These are phyloP conservation scores for Xanthoconium stramineum DNA, from an alignment of 768 basidiomycete species.

Conservation along the genomic window DNA sequence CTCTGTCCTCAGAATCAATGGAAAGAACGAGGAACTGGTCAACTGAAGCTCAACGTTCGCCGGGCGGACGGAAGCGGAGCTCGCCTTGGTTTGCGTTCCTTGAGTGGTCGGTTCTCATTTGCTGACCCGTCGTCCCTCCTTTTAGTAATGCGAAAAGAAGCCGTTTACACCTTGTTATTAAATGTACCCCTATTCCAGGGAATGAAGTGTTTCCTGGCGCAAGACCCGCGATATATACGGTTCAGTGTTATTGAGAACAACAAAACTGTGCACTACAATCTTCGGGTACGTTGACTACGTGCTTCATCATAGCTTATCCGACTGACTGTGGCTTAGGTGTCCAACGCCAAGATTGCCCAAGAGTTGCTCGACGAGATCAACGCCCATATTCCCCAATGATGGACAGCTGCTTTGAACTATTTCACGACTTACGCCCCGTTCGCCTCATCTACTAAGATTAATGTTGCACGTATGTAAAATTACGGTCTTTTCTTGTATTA, in stretches of 20 bases:
- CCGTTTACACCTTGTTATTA: constrained; percentile 68
- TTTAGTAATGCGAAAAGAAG: constrained; percentile 83
- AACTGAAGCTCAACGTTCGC: constrained; percentile 65
- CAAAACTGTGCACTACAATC: constrained; percentile 65
- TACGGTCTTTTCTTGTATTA: constrained; percentile 27
- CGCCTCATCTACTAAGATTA: constrained; percentile 35
- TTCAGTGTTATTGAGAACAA: constrained; percentile 70
- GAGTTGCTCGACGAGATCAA: constrained; percentile 60
- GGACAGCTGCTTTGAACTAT: constrained; percentile 7
- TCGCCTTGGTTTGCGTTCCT: constrained; percentile 50
- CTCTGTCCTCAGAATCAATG: constrained; percentile 58
- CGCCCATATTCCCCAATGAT: constrained; percentile 38
- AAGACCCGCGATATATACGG: constrained; percentile 76
- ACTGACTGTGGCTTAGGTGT: constrained; percentile 41
- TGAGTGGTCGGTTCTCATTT: not conserved
- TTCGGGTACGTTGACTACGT: constrained; percentile 50
- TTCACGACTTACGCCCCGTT: constrained; percentile 17
- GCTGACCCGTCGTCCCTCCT: not conserved
- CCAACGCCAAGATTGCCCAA: constrained; percentile 66
- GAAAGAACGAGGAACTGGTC: constrained; percentile 77
- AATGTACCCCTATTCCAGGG: constrained; percentile 77
- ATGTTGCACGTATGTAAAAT: constrained; percentile 33
- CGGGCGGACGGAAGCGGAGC: constrained; percentile 63
- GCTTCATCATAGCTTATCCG: not conserved
- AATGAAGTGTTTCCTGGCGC: constrained; percentile 69